These are phyloP conservation scores for Xeromyces bisporus DNA, from an alignment of 495 filamentous ascomycete genomes.

Conservation along the genomic window DNA sequence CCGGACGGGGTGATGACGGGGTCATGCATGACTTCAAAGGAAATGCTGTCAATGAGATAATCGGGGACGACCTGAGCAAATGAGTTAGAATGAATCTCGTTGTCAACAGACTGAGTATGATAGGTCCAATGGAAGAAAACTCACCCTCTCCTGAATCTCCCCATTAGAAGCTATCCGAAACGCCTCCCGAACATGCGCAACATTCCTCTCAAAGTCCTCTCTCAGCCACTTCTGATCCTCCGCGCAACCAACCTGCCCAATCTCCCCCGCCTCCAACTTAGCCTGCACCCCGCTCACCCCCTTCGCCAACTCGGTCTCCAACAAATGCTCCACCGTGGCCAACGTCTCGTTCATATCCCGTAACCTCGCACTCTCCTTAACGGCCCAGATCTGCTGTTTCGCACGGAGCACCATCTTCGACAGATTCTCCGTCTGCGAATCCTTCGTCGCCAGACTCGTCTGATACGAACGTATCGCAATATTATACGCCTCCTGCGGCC, in stretches of 20 bases:
- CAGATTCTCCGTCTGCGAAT: constrained; percentile 44
- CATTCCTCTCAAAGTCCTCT: constrained; percentile 33
- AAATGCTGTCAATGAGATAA: constrained; percentile 77
- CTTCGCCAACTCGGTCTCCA: constrained; percentile 36
- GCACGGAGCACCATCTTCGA: constrained; percentile 53
- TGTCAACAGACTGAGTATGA: too few relatives aligned
- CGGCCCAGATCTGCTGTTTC: constrained; percentile 49
- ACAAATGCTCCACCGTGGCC: constrained; percentile 28
- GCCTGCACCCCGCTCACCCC: constrained; percentile 34
- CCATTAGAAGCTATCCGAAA: constrained; percentile 33
- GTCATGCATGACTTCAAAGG: constrained; percentile 84
- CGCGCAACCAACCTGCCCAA: constrained; percentile 26
- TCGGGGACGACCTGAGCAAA: constrained; percentile 52
- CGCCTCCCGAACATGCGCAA: constrained; percentile 30
- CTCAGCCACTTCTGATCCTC: constrained; percentile 26
- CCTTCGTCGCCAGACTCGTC: constrained; percentile 42
- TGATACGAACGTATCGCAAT: constrained; percentile 59
- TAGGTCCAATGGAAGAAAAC: constrained; percentile 2
- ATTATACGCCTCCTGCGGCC: constrained; percentile 56
- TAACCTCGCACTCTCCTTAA: constrained; percentile 30
- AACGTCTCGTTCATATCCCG: constrained; percentile 31
- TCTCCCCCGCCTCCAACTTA: constrained; percentile 25
- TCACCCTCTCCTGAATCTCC: constrained; percentile 45
- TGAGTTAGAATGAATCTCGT: constrained; percentile 7
- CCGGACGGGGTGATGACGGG: constrained; percentile 79